Percentiles rank a stretch among this genome's conserved stretches.
Evolutionary conservation across 2,329 filamentous ascomycete species (phyloP).

Genomic region (Graphilbum fragrans): DNA sequence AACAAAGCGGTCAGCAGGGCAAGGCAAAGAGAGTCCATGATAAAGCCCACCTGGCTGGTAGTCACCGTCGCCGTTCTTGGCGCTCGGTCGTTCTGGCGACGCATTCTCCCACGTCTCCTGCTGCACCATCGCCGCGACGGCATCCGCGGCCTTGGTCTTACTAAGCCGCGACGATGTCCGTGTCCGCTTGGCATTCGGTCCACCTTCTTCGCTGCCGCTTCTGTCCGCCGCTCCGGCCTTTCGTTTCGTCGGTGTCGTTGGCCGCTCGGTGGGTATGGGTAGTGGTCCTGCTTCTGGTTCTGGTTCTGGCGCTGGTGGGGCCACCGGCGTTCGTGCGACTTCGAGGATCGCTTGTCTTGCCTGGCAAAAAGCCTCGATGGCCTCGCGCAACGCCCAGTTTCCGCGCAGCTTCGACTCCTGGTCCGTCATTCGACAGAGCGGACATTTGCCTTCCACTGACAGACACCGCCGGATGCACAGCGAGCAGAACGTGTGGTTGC

Average conservation of each 20-base stretch:
- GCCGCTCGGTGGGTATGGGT: constrained; percentile 1
- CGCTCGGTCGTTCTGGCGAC: neutral
- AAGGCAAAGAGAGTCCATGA: neutral
- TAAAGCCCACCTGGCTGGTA: constrained; percentile 16
- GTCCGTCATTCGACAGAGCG: constrained; percentile 64
- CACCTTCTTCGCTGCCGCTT: constrained; percentile 15
- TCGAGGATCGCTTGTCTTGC: constrained; percentile 51
- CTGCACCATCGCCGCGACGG: constrained; percentile 21
- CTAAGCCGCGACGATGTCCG: constrained; percentile 39
- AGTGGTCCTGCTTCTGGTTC: neutral
- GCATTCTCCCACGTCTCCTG: constrained; percentile 14
- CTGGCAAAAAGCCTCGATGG: constrained; percentile 65
- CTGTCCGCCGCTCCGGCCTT: constrained; percentile 24
- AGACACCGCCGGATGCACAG: constrained; percentile 84
- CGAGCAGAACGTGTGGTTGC: constrained; percentile 93
- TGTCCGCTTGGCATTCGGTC: constrained; percentile 32
- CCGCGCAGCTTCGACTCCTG: constrained; percentile 76
- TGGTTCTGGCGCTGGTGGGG: constrained; percentile 5
- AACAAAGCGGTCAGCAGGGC: neutral
- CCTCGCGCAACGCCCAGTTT: constrained; percentile 76
- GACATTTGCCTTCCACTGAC: constrained; percentile 74
- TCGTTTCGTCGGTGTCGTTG: constrained; percentile 33
- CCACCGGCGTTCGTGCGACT: constrained; percentile 43
- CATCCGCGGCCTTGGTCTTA: constrained; percentile 25
- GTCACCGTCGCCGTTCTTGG: constrained; percentile 19